phyloP scores from a whole-genome alignment of 106 monocot genomes.

The Dendrobium chrysotoxum region DNA sequence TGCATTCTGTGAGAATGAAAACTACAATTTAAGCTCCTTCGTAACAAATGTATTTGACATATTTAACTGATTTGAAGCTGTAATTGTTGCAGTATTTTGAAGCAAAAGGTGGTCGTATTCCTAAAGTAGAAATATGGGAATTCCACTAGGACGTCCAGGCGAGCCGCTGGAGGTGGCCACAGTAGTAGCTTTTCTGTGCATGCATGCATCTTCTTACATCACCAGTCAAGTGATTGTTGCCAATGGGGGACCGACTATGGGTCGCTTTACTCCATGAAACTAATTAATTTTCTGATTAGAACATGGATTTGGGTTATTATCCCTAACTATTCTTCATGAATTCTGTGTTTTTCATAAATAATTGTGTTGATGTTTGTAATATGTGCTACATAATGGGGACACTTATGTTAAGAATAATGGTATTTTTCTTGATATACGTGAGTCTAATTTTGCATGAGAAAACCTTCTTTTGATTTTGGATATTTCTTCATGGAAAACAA shows the following conservation, averaged over 20 bases:
- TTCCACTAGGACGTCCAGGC: not conserved
- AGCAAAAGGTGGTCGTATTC: not conserved
- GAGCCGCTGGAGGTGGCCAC: not conserved
- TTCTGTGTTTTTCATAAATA: too few relatives aligned
- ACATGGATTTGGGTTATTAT: too few relatives aligned
- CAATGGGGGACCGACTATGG: slow-evolving; percentile 12
- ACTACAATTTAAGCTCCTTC: not conserved
- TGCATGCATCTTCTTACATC: slow-evolving; percentile 21
- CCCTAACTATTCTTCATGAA: too few relatives aligned
- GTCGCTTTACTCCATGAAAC: not conserved
- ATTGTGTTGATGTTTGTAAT: too few relatives aligned
- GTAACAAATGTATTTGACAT: too few relatives aligned
- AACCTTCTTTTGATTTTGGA: too few relatives aligned
- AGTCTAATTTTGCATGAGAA: too few relatives aligned
- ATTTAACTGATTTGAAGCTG: not conserved
- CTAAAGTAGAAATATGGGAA: not conserved
- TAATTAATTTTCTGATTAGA: not conserved
- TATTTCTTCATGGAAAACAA: too few relatives aligned
- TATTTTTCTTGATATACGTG: too few relatives aligned
- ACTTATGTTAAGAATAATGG: too few relatives aligned
- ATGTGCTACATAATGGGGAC: too few relatives aligned
- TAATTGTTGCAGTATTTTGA: not conserved
- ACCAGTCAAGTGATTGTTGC: slow-evolving; percentile 18
- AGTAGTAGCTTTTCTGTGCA: slow-evolving; percentile 8
- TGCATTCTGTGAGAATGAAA: not conserved